Evolutionary conservation across 106 monocot genomes (phyloP).

Genomic region (Apostasia ramifera): DNA sequence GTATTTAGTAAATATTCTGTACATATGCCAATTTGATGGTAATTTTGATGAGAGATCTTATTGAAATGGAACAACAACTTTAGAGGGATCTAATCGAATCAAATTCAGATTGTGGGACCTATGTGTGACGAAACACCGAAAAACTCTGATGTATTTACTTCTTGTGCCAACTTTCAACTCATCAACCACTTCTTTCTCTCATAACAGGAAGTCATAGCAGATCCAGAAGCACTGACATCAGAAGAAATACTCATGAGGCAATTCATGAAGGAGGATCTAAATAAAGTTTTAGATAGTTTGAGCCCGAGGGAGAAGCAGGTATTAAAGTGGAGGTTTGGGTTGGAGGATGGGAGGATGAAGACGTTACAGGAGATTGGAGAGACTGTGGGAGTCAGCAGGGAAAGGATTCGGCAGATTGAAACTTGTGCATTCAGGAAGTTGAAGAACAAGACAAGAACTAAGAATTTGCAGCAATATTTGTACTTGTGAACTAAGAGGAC

Average conservation of each 20-base stretch:
- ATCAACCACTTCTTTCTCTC: background rate
- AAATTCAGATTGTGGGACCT: background rate
- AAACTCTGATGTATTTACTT: background rate
- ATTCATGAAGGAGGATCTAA: constrained; percentile 67
- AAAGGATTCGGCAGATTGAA: constrained; percentile 90
- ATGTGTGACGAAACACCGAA: background rate
- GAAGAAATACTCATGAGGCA: constrained; percentile 65
- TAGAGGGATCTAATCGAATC: background rate
- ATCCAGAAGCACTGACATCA: constrained; percentile 58
- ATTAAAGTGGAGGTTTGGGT: constrained; percentile 70
- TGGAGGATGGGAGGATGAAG: constrained; percentile 76
- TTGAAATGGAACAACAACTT: background rate
- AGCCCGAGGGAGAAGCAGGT: constrained; percentile 75
- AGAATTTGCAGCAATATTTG: constrained; percentile 56
- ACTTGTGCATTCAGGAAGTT: constrained; percentile 80
- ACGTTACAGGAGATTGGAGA: constrained; percentile 91
- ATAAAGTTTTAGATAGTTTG: constrained; percentile 63
- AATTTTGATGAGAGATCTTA: background rate
- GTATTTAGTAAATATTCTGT: too few species aligned
- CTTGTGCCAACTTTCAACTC: background rate
- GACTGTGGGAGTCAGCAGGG: constrained; percentile 72
- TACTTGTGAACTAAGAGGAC: constrained; percentile 10
- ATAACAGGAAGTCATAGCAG: constrained; percentile 70
- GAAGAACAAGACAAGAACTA: constrained; percentile 74
- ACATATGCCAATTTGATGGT: too few species aligned